Percentiles rank a stretch among this genome's conserved stretches.
Evolutionary conservation across 257 asterid species (phyloP).

Genomic region (Anisodus tanguticus): DNA sequence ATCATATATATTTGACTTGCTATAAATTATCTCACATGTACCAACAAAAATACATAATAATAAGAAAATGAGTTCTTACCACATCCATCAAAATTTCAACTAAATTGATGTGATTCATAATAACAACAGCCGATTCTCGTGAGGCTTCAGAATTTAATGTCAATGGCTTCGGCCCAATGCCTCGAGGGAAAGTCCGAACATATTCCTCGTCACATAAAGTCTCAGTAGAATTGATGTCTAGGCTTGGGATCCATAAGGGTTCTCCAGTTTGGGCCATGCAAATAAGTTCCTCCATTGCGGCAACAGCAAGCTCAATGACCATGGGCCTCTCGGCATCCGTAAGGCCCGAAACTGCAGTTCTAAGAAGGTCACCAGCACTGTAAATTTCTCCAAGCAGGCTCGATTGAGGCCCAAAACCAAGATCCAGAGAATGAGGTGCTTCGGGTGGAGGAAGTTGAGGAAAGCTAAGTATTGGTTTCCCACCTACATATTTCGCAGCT

Average conservation of each 20-base stretch:
- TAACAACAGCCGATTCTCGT: constrained; percentile 83
- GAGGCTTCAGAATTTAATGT: constrained; percentile 90
- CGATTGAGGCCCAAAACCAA: constrained; percentile 53
- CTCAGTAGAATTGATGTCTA: constrained; percentile 43
- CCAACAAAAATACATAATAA: not conserved
- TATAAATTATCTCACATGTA: too few relatives aligned
- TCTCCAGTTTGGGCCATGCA: constrained; percentile 68
- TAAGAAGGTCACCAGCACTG: constrained; percentile 58
- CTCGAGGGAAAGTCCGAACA: constrained; percentile 70
- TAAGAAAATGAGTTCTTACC: constrained; percentile 44
- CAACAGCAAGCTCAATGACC: constrained; percentile 73
- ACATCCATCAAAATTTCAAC: constrained; percentile 94
- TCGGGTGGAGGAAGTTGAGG: constrained; percentile 52
- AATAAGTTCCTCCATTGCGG: constrained; percentile 77
- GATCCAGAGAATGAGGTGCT: constrained; percentile 57
- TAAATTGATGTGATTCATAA: constrained; percentile 79
- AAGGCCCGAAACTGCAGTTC: constrained; percentile 55
- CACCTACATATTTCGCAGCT: constrained; percentile 72
- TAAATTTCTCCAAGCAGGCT: constrained; percentile 57
- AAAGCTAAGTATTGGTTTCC: constrained; percentile 55
- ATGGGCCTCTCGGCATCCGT: constrained; percentile 69
- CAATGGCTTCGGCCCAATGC: constrained; percentile 85
- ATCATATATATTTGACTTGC: too few relatives aligned
- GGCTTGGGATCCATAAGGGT: constrained; percentile 60
- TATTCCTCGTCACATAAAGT: constrained; percentile 75